Evolutionary conservation across 2,329 filamentous ascomycete genomes (phyloP).

Genomic region (Drechslerella coelobrocha): DNA sequence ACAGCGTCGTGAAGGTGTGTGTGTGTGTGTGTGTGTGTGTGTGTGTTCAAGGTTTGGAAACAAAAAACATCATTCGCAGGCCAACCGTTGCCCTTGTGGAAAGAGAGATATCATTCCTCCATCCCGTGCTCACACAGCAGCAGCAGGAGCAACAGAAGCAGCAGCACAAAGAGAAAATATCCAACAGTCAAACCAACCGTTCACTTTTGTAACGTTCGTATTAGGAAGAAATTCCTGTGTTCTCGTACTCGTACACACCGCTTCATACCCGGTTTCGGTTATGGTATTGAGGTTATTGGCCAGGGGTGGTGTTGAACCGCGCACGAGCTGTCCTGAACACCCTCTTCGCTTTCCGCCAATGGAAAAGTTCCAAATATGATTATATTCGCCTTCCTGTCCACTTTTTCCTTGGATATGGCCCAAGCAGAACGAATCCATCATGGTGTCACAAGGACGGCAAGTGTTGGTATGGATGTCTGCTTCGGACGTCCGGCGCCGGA

Average conservation of each 20-base stretch:
- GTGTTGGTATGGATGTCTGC: conserved; percentile 9
- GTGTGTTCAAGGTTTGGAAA: not conserved
- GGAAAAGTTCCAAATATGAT: conserved; percentile 36
- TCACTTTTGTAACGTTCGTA: not conserved
- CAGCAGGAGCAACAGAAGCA: not conserved
- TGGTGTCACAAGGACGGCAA: conserved; percentile 14
- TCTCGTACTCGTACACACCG: not conserved
- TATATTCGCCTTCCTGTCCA: not conserved
- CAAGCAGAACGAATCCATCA: not conserved
- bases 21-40: too few species aligned
- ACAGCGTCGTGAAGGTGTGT: too few species aligned
- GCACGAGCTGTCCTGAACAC: not conserved
- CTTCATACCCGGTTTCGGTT: not conserved
- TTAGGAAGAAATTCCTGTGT: not conserved
- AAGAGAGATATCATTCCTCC: not conserved
- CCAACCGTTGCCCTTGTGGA: not conserved
- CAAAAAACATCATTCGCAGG: not conserved
- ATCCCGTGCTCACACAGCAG: conserved; percentile 1
- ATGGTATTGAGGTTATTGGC: not conserved
- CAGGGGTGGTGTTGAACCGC: not conserved
- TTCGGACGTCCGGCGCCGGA: not conserved
- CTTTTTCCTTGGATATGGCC: not conserved
- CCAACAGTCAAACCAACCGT: not conserved
- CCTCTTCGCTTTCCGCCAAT: conserved; percentile 19
- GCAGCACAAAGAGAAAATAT: not conserved